phyloP scores from a whole-genome alignment of 2,329 filamentous ascomycete genomes.

The Hypoxylon sp. region DNA sequence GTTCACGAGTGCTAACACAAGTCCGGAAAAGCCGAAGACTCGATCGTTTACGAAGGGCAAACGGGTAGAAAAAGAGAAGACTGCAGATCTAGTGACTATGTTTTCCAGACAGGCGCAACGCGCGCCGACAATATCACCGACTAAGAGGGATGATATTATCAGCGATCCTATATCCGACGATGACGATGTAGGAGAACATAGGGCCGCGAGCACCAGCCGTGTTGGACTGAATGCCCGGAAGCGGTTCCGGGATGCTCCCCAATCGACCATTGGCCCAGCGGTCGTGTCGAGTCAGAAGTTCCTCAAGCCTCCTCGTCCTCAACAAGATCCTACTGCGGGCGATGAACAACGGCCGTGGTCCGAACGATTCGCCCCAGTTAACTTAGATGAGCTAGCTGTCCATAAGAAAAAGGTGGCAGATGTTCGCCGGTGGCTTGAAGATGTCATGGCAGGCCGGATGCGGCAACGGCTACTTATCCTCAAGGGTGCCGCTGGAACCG shows the following conservation, averaged over 20 bases:
- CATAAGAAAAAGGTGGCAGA: constrained; percentile 95
- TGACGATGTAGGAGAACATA: constrained; percentile 68
- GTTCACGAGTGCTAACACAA: constrained; percentile 60
- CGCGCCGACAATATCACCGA: constrained; percentile 56
- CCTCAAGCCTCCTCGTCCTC: constrained; percentile 60
- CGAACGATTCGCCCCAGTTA: constrained; percentile 83
- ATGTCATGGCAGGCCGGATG: constrained; percentile 76
- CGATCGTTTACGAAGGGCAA: constrained; percentile 55
- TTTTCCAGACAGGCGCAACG: constrained; percentile 74
- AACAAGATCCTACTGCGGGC: constrained; percentile 53
- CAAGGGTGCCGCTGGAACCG: constrained; percentile 91
- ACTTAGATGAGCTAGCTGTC: constrained; percentile 87
- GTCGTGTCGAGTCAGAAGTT: constrained; percentile 66
- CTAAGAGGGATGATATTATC: constrained; percentile 64
- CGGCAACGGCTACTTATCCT: constrained; percentile 84
- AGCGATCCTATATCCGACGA: constrained; percentile 74
- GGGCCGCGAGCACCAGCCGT: constrained; percentile 66
- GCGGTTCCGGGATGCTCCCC: constrained; percentile 61
- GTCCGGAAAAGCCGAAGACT: constrained; percentile 62
- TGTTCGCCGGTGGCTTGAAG: constrained; percentile 85
- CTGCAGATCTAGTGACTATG: constrained; percentile 70
- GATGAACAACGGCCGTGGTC: constrained; percentile 85
- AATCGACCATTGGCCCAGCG: constrained; percentile 46
- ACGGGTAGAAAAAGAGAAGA: constrained; percentile 66
- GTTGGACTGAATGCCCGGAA: constrained; percentile 71